Evolutionary conservation across 768 basidiomycete species (phyloP).

Genomic region (Suillus paluster): DNA sequence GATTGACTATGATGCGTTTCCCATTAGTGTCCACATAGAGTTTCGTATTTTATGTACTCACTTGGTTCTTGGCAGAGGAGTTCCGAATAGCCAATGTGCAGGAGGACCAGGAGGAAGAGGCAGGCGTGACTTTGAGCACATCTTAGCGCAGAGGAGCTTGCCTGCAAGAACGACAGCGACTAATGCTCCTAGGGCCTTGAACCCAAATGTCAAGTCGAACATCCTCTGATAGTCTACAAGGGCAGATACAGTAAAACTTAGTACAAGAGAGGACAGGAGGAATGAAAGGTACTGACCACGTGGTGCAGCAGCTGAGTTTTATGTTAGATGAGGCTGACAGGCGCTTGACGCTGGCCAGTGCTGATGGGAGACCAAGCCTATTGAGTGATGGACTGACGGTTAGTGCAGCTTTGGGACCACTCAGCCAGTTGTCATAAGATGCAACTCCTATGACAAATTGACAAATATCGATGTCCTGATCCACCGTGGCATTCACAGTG

Average conservation of each 20-base stretch:
- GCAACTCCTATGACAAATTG: not conserved
- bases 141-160: slow-evolving; percentile 13
- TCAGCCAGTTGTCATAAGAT: not conserved
- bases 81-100: slow-evolving; percentile 37
- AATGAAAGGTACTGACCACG: not conserved
- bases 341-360: not conserved
- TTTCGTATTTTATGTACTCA: slow-evolving; percentile 12
- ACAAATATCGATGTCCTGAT: not conserved
- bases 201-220: slow-evolving; percentile 8
- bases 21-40: not conserved
- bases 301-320: not conserved
- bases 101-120: slow-evolving; percentile 35
- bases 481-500: not conserved
- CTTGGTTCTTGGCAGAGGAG: slow-evolving; percentile 29
- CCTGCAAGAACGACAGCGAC: slow-evolving; percentile 20
- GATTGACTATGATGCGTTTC: slow-evolving; percentile 25
- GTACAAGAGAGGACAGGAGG: not conserved
- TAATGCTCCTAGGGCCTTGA: slow-evolving; percentile 24
- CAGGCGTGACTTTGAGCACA: slow-evolving; percentile 18
- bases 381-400: not conserved
- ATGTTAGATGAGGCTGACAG: not conserved
- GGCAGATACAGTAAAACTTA: not conserved
- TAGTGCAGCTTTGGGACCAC: not conserved
- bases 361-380: not conserved
- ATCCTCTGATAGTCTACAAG: slow-evolving; percentile 15